Evolutionary conservation across 805 yeast genomes (phyloP).

Genomic region (Candida awuae): DNA sequence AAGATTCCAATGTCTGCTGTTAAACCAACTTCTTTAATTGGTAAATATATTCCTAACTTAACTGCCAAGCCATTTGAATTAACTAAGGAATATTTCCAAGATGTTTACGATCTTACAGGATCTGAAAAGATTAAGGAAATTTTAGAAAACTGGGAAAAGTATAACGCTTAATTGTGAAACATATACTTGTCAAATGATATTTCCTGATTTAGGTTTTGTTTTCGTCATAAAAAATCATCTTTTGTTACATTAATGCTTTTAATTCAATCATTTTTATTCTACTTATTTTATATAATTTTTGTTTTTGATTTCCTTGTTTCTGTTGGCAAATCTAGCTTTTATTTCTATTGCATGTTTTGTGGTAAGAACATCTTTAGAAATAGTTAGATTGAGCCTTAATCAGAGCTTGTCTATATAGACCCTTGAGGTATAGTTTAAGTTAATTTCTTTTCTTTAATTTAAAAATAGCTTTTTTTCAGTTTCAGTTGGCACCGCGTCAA

Average conservation of each 20-base stretch:
- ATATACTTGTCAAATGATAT: neutral
- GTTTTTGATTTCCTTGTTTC: constrained; percentile 1
- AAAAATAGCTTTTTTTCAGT: constrained; percentile 1
- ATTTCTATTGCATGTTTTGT: constrained; percentile 8
- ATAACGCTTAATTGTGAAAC: constrained; percentile 40
- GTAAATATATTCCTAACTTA: constrained; percentile 96
- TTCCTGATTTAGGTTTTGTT: neutral
- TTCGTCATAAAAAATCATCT: neutral
- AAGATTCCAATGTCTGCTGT: constrained; percentile 92
- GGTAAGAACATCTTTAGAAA: constrained; percentile 10
- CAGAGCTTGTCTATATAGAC: constrained; percentile 2
- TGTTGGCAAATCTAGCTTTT: neutral
- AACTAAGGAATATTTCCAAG: constrained; percentile 95
- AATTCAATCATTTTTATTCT: neutral
- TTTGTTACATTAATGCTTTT: neutral
- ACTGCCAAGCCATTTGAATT: constrained; percentile 96
- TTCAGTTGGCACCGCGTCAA: no score
- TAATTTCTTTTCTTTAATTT: neutral
- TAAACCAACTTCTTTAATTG: constrained; percentile 86
- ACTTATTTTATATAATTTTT: constrained; percentile 1
- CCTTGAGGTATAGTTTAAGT: neutral
- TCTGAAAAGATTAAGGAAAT: constrained; percentile 86
- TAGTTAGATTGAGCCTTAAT: no score
- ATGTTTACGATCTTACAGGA: constrained; percentile 84
- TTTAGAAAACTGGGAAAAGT: constrained; percentile 92